A percentile compares a stretch with the other conserved stretches of the same genome.
phyloP scores from a whole-genome alignment of 1,284 basidiomycete species.

The Marasmius sp. region DNA sequence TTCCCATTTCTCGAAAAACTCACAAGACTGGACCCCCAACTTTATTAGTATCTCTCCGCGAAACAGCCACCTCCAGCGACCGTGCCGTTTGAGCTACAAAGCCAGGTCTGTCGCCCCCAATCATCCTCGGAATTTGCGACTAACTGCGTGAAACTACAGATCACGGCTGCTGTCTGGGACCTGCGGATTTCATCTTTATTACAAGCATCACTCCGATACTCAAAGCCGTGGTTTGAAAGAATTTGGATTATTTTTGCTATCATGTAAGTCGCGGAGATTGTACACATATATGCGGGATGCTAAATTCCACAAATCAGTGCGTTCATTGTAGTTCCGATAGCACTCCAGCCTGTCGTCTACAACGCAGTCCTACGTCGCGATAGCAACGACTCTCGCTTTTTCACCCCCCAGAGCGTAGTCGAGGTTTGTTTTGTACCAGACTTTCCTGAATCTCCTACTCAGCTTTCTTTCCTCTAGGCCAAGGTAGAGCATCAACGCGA shows the following conservation, averaged over 20 bases:
- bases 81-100: slow-evolving; percentile 35
- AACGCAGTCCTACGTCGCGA: slow-evolving; percentile 19
- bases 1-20: slow-evolving; percentile 7
- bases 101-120: slow-evolving; percentile 22
- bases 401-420: not conserved
- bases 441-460: not conserved
- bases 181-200: slow-evolving; percentile 40
- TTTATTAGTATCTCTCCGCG: slow-evolving; percentile 31
- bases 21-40: not conserved
- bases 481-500: slow-evolving; percentile 11
- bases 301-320: slow-evolving; percentile 4
- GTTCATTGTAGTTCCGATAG: slow-evolving; percentile 34
- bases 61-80: slow-evolving; percentile 24
- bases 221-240: slow-evolving; percentile 47
- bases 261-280: slow-evolving; percentile 31
- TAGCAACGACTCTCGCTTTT: slow-evolving; percentile 1
- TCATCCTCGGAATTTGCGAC: not conserved
- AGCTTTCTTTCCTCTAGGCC: not conserved
- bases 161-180: slow-evolving; percentile 46
- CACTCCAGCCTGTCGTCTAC: slow-evolving; percentile 36
- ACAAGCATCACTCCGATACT: slow-evolving; percentile 39
- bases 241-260: slow-evolving; percentile 40
- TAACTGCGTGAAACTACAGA: slow-evolving; percentile 25
- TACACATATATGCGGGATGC: not conserved
- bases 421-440: not conserved